Percentiles rank a stretch among this genome's conserved stretches.
Conservation (phyloP, 331 rosid species). For the Dryas integrifolia region DNA sequence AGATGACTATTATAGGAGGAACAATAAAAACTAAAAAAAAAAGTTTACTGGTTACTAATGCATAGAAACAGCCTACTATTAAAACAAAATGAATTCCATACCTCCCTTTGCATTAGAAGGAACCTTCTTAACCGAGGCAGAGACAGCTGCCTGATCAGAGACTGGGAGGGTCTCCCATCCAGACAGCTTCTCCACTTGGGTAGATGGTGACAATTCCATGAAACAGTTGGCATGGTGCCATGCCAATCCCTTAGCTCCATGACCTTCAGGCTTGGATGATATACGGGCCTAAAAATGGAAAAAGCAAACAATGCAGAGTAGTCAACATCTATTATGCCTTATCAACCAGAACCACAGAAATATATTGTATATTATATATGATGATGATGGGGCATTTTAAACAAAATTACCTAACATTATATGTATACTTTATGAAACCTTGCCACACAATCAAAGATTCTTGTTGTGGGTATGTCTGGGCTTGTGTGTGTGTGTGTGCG, state of each 20-base stretch:
- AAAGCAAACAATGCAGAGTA: constrained; percentile 17
- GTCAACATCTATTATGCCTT: not conserved
- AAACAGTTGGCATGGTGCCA: constrained; percentile 95
- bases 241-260: constrained; percentile 69
- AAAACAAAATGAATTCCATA: constrained; percentile 27
- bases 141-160: constrained; percentile 71
- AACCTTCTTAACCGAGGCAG: constrained; percentile 45
- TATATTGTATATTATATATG: not conserved
- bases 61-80: constrained; percentile 17
- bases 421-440: not conserved
- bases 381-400: not conserved
- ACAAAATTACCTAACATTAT: not conserved
- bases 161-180: constrained; percentile 78
- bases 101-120: constrained; percentile 46
- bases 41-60: not conserved
- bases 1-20: constrained; percentile 22
- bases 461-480: not conserved
- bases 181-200: constrained; percentile 64
- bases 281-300: constrained; percentile 61
- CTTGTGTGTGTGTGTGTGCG: not conserved
- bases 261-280: constrained; percentile 72
- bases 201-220: constrained; percentile 62
- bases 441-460: not conserved
- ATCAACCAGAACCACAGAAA: not conserved
- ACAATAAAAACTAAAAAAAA: constrained; percentile 6